These are phyloP conservation scores for Linaria vulgaris DNA, from an alignment of 257 asterid genomes.

Conservation along the genomic window DNA sequence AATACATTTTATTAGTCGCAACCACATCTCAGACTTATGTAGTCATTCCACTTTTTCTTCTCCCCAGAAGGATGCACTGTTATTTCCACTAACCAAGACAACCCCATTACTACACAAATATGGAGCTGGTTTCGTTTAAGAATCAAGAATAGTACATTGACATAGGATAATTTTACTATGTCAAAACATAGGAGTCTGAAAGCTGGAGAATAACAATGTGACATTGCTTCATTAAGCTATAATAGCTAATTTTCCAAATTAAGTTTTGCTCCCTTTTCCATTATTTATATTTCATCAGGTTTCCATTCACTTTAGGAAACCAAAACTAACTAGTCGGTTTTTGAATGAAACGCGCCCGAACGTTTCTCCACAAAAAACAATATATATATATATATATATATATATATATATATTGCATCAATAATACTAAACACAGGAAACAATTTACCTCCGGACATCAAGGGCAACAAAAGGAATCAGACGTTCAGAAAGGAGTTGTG, in stretches of 20 bases:
- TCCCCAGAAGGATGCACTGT: no score
- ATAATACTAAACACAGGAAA: not conserved
- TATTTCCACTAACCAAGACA: no score
- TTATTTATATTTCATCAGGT: not conserved
- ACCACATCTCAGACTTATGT: not conserved
- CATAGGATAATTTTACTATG: no score
- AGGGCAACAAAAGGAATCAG: conserved; percentile 98
- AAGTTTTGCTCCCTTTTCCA: not conserved
- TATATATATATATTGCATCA: not conserved
- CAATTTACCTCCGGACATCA: conserved; percentile 88
- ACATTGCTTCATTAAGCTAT: not conserved
- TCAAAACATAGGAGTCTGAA: not conserved
- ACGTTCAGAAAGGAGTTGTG: conserved; percentile 99
- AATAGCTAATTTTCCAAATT: not conserved
- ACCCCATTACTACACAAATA: no score
- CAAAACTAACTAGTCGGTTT: not conserved
- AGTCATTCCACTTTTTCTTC: not conserved
- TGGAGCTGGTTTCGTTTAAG: not conserved
- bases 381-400: no score
- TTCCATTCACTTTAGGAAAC: not conserved
- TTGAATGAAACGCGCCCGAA: not conserved
- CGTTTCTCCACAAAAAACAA: not conserved
- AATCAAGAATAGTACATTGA: not conserved
- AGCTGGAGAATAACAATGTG: not conserved
- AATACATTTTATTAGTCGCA: not conserved